A percentile compares a stretch with the other conserved stretches of the same genome.
Evolutionary conservation across 495 filamentous ascomycete genomes (phyloP).

Genomic region (Penicillium nucicola): DNA sequence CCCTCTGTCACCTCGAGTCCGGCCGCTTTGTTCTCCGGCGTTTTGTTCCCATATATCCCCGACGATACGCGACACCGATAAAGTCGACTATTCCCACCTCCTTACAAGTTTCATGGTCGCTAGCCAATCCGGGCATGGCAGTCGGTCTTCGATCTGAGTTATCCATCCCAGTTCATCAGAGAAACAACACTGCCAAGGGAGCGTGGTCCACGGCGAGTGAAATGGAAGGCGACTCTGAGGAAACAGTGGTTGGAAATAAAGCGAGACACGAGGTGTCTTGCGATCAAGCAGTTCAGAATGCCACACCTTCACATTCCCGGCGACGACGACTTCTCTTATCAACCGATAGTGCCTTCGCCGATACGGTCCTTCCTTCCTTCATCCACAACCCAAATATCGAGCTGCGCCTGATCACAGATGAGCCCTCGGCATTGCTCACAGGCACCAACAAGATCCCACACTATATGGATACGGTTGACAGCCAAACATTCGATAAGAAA

Average conservation of each 20-base stretch:
- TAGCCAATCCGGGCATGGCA: slow-evolving; percentile 18
- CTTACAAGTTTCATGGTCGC: too few relatives aligned
- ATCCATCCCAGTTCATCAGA: neutral
- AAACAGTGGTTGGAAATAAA: slow-evolving; percentile 16
- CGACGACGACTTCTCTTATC: slow-evolving; percentile 43
- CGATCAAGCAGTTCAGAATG: slow-evolving; percentile 6
- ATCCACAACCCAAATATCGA: slow-evolving; percentile 41
- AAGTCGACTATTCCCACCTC: neutral
- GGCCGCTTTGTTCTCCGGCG: neutral
- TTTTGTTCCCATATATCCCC: neutral
- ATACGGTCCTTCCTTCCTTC: slow-evolving; percentile 38
- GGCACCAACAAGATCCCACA: slow-evolving; percentile 44
- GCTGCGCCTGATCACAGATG: slow-evolving; percentile 46
- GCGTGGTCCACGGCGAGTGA: slow-evolving; percentile 28
- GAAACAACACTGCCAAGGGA: slow-evolving; percentile 12
- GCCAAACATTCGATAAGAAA: slow-evolving; percentile 45
- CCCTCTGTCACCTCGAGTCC: neutral
- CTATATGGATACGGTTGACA: slow-evolving; percentile 48
- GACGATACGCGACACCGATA: neutral
- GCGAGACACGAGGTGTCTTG: slow-evolving; percentile 9
- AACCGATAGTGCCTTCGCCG: slow-evolving; percentile 44
- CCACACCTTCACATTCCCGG: slow-evolving; percentile 12
- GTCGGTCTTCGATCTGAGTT: slow-evolving; percentile 19
- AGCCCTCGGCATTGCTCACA: slow-evolving; percentile 42
- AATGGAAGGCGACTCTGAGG: slow-evolving; percentile 24